Evolutionary conservation across 805 yeast genomes (phyloP).

Genomic region (Danielia reshetovae): DNA sequence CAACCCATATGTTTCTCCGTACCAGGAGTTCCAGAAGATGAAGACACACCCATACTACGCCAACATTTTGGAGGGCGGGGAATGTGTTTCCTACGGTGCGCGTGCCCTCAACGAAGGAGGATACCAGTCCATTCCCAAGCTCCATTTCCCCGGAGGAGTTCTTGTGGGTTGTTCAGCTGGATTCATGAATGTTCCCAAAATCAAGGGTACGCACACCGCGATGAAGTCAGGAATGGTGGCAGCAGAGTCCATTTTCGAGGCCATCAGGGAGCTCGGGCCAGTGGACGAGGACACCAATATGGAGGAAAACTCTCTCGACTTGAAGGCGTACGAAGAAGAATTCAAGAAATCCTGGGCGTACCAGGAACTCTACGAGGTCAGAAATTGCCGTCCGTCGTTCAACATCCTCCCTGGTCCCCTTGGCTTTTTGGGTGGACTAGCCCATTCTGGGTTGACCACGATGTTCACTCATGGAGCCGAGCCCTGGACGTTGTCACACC

Average conservation of each 20-base stretch:
- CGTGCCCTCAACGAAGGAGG: conserved; percentile 98
- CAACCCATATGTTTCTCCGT: conserved; percentile 94
- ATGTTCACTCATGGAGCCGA: conserved; percentile 71
- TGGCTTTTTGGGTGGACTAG: conserved; percentile 79
- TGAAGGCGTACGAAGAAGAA: conserved; percentile 58
- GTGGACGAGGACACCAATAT: conserved; percentile 41
- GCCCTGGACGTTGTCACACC: conserved; percentile 82
- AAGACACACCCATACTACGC: conserved; percentile 86
- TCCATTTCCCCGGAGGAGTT: conserved; percentile 94
- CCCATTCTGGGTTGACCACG: conserved; percentile 81
- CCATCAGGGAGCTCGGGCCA: conserved; percentile 39
- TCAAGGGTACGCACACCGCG: conserved; percentile 97
- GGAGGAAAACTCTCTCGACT: conserved; percentile 42
- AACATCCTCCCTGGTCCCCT: conserved; percentile 46
- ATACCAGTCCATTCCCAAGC: conserved; percentile 82
- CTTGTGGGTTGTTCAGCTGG: conserved; percentile 96
- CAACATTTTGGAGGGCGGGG: conserved; percentile 76
- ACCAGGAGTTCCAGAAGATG: conserved; percentile 92
- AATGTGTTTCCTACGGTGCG: conserved; percentile 91
- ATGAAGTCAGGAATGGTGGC: conserved; percentile 95
- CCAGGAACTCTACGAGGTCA: conserved; percentile 76
- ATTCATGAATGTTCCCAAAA: conserved; percentile 93
- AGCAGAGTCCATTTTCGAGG: conserved; percentile 71
- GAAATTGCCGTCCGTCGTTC: conserved; percentile 93
- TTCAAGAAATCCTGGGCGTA: conserved; percentile 80